A percentile compares a stretch with the other conserved stretches of the same genome.
These are phyloP conservation scores for Cyphellophora attinorum DNA, from an alignment of 2,329 filamentous ascomycete genomes.

Conservation along the genomic window DNA sequence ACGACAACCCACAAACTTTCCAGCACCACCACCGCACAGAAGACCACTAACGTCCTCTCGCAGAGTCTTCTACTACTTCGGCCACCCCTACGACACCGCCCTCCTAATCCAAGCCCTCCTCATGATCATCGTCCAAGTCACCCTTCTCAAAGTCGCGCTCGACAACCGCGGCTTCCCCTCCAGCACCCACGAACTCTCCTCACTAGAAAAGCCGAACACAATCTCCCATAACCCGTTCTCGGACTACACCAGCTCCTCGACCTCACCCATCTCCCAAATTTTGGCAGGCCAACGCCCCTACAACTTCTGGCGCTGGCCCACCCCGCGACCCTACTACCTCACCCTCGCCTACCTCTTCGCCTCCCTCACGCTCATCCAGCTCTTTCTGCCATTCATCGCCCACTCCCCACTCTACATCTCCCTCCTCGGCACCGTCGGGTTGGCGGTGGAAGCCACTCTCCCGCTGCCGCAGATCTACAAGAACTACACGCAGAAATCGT, in stretches of 20 bases:
- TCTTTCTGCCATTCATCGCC: slow-evolving; percentile 41
- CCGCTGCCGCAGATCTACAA: slow-evolving; percentile 38
- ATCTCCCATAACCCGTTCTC: slow-evolving; percentile 33
- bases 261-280: slow-evolving; percentile 13
- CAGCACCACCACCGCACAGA: too few relatives aligned
- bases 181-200: too few relatives aligned
- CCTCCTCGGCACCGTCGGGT: slow-evolving; percentile 34
- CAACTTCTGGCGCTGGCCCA: slow-evolving; percentile 56
- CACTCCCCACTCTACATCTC: slow-evolving; percentile 32
- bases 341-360: slow-evolving; percentile 11
- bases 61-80: slow-evolving; percentile 58
- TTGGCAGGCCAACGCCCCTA: slow-evolving; percentile 39
- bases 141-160: slow-evolving; percentile 52
- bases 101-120: slow-evolving; percentile 51
- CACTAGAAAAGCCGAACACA: slow-evolving; percentile 24
- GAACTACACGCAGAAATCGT: slow-evolving; percentile 37
- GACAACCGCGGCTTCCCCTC: slow-evolving; percentile 42
- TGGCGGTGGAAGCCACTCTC: slow-evolving; percentile 38
- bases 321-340: slow-evolving; percentile 32
- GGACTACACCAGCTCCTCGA: slow-evolving; percentile 13
- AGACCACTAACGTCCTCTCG: background rate
- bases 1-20: background rate
- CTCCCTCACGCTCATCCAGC: slow-evolving; percentile 42
- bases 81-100: slow-evolving; percentile 48
- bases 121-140: slow-evolving; percentile 49